Percentiles rank a stretch among this genome's conserved stretches.
Evolutionary conservation across 495 filamentous ascomycete genomes (phyloP).

Genomic region (Penicillium manginii): DNA sequence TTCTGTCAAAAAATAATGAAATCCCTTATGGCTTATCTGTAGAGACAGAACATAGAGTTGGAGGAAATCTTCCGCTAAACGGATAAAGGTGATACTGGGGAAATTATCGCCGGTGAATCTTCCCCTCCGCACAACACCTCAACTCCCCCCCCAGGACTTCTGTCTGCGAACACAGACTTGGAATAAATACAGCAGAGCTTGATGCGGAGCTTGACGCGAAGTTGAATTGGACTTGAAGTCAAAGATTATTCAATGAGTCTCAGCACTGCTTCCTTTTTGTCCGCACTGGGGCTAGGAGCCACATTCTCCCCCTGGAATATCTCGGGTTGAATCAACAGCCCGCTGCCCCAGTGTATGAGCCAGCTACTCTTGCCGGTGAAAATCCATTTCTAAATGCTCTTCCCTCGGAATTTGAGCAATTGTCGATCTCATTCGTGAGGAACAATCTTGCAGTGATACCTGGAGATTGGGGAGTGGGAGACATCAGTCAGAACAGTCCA

Average conservation of each 20-base stretch:
- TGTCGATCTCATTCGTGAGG: conserved; percentile 13
- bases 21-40: too few species aligned
- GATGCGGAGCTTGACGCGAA: too few species aligned
- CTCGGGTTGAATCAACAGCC: conserved; percentile 10
- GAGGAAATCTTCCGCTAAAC: background rate
- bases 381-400: conserved; percentile 2
- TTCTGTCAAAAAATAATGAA: too few species aligned
- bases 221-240: too few species aligned
- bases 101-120: conserved; percentile 1
- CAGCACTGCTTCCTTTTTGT: conserved; percentile 5
- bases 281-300: conserved; percentile 2
- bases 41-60: too few species aligned
- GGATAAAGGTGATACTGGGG: background rate
- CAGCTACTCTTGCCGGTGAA: background rate
- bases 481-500: conserved; percentile 8
- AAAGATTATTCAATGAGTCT: conserved; percentile 8
- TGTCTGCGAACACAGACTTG: too few species aligned
- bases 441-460: conserved; percentile 19
- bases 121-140: background rate
- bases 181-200: too few species aligned
- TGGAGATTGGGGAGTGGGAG: conserved; percentile 14
- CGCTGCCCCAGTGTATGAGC: background rate
- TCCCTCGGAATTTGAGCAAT: conserved; percentile 9
- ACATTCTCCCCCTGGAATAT: conserved; percentile 7
- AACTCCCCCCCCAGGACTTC: too few species aligned